Base-by-base conservation (phyloP, 106 monocot genomes). In the Apostasia shenzhenica region DNA sequence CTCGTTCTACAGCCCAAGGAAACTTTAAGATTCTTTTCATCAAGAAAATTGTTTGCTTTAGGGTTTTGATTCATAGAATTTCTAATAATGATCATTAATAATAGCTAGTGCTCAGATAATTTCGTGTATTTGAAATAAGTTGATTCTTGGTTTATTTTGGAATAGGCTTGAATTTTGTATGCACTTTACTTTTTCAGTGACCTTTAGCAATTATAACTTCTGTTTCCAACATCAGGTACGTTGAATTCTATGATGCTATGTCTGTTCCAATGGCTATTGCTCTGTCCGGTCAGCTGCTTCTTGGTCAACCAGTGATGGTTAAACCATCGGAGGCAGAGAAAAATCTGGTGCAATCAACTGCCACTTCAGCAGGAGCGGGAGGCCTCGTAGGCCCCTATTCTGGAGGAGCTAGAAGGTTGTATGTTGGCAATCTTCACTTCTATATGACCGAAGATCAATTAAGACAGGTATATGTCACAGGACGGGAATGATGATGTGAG, bases 211-310 rank as follows among this genome's bases (percentile, higher is more conserved):
- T 26, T 26, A 26, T 26, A 26, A 26, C 26, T 50, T 4, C 50
- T 50, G 1, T 26, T 65, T 65, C 26, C 65, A 48, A 65, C 4
- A 79, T 49, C 84, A 95, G 95, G 81, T 92, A 92, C 72, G 87
- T 95, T 70, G 95, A 95, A 70, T 95, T 95, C 61, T 92, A 92
- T 72, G 91, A 95, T 76, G 92, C 74, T 44, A 92, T 95, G 95
- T 92, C 95, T 11, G 92, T 95, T 57, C 95, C 95, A 44, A 92
- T 95, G 91, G 95, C 95, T 71, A 95, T 95, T 50, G 91, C 95
- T 71, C 84, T 95, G 3, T 84, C 84, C 67, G 95, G 95, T 1
- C 89, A 95, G 75, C 73, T 67, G 7, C 92, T 95, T 64, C 82
- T 80, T 63, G 89, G 95, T 42, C 92, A 92, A 73, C 73, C 84